Evolutionary conservation across 1,284 basidiomycete species (phyloP), one percentile per base, ranked within the genome.

Genomic region (Heterobasidion parviporum): DNA sequence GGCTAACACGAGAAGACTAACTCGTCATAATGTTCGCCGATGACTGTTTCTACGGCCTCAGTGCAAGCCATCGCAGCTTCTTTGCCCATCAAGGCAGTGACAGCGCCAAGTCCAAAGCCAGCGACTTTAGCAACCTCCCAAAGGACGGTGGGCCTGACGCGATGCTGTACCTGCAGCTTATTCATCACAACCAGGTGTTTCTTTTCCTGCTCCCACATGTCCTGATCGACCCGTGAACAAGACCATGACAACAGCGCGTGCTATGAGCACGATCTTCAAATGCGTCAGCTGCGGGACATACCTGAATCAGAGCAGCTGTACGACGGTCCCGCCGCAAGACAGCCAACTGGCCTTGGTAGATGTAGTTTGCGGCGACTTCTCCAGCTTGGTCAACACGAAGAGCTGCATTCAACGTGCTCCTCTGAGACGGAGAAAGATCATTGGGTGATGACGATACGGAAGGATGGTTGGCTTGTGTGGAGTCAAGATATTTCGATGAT

Each of bases 1-100:
- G 50, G 50, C 57, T 43, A 56, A 53, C n/a, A 6, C 47, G 15
- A 10, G 8, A n/a, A 32, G 16, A 79, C 92, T 69, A 68, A 96
- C 94, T 98, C 94, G 69, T 98, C 93, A 65, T 98, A 98, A 68
- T 98, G 95, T 70, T 98, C 95, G 33, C 95, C 95, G 56, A 98
- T 98, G 52, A 94, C 93, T 0, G 94, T 98, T 71, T 98, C 95
- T 5, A 98, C 94, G 0, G 95, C 95, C 70, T 98, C 95, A 0
- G 95, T 98, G 64, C 94, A 98, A 2, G 95, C 95, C 95, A 98
- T 98, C 1, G 95, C 94, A 7, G 94, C 93, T 62, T 98, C 87
- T 64, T 86, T 89, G 15, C 95, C 91, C 80, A 98, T 79, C 16
- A 96, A 69, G 1, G 93, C 95, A 0, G 95, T 97, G 0, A 77